A percentile compares a stretch with the other conserved stretches of the same genome.
Conservation (phyloP, 495 filamentous ascomycete species). For the Penicillium argentinense region DNA sequence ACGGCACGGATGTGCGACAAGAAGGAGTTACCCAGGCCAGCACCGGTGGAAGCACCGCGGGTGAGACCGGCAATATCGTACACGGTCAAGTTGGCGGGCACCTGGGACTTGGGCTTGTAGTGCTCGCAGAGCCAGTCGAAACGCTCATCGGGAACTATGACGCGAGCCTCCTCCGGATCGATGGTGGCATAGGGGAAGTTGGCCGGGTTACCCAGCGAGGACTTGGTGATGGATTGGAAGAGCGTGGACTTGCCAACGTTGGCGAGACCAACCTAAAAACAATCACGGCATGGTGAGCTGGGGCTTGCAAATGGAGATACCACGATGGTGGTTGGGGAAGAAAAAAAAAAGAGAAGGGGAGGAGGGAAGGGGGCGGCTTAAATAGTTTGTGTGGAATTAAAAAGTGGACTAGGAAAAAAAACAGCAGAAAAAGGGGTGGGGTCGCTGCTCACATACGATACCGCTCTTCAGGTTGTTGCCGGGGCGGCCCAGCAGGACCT, state of each 20-base stretch:
- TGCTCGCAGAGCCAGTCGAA: conserved; percentile 95
- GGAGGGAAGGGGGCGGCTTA: conserved; percentile 23
- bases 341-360: conserved; percentile 20
- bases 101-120: conserved; percentile 94
- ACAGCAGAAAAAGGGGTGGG: conserved; percentile 35
- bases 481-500: conserved; percentile 77
- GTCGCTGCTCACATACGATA: conserved; percentile 78
- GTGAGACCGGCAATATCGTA: conserved; percentile 99
- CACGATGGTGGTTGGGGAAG: not conserved
- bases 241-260: conserved; percentile 99
- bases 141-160: conserved; percentile 94
- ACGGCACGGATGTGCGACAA: conserved; percentile 98
- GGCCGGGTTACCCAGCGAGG: conserved; percentile 93
- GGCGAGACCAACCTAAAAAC: conserved; percentile 85
- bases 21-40: conserved; percentile 97
- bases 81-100: conserved; percentile 96
- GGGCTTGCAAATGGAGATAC: conserved; percentile 10
- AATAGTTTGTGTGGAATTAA: conserved; percentile 34
- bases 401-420: conserved; percentile 37
- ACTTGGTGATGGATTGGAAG: conserved; percentile 99
- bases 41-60: conserved; percentile 92
- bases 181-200: conserved; percentile 99
- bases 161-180: conserved; percentile 96
- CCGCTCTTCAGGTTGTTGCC: conserved; percentile 99
- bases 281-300: conserved; percentile 7